Evolutionary conservation across 1,284 basidiomycete species (phyloP).

Genomic region (Ceratobasidium sp.): DNA sequence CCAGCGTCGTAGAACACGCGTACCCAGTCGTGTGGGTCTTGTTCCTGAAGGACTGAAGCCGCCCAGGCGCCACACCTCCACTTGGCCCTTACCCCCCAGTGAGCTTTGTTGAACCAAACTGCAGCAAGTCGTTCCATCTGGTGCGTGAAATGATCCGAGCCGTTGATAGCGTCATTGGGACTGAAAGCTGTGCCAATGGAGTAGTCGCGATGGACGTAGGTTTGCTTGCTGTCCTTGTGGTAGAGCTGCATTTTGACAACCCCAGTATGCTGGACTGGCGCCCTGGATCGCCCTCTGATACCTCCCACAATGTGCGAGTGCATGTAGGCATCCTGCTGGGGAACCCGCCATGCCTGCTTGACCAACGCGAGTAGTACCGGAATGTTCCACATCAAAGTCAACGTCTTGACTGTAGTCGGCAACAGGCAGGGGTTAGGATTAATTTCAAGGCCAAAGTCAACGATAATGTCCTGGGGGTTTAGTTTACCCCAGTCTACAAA

Average conservation of each 20-base stretch:
- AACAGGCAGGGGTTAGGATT: background rate
- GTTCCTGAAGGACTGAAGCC: background rate
- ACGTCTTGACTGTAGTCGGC: background rate
- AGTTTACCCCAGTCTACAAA: background rate
- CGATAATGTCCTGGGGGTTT: constrained; percentile 4
- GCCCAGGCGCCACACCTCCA: constrained; percentile 14
- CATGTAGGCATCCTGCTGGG: background rate
- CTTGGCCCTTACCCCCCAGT: background rate
- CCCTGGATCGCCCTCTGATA: background rate
- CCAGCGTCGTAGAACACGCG: background rate
- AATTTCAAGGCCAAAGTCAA: background rate
- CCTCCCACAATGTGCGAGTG: background rate
- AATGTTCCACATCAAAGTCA: background rate
- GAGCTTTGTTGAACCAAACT: background rate
- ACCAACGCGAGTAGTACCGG: background rate
- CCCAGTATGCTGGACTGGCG: background rate
- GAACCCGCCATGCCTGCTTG: background rate
- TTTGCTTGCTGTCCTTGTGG: background rate
- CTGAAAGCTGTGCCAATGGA: constrained; percentile 5
- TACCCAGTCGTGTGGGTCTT: background rate
- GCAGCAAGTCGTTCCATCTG: background rate
- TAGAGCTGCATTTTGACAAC: background rate
- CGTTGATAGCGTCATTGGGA: background rate
- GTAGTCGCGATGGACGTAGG: background rate
- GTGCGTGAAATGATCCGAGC: background rate